Evolutionary conservation across 2,329 filamentous ascomycete species (phyloP).

Genomic region (Bipolaris oryzae): DNA sequence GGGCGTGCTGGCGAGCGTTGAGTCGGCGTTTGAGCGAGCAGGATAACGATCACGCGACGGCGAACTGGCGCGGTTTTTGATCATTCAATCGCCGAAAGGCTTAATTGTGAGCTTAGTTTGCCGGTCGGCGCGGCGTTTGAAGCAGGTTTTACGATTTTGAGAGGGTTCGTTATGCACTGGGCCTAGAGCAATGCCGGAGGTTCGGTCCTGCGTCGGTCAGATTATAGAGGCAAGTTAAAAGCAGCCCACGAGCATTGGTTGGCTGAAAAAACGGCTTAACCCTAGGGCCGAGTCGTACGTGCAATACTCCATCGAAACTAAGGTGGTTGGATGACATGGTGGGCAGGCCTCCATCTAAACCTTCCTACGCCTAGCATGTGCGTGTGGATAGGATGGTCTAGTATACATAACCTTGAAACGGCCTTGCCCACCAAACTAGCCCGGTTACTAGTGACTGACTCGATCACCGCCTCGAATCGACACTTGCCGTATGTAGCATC

Average conservation of each 20-base stretch:
- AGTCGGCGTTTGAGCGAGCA: neutral
- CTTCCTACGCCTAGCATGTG: no score
- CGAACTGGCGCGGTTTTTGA: neutral
- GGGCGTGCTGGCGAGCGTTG: neutral
- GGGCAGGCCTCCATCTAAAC: neutral
- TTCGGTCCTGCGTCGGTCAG: slow-evolving; percentile 4
- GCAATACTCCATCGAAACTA: neutral
- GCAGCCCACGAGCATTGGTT: neutral
- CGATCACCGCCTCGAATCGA: neutral
- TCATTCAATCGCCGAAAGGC: neutral
- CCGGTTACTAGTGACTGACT: neutral
- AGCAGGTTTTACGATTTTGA: neutral
- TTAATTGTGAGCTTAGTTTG: neutral
- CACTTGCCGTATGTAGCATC: neutral
- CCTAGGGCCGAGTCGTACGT: neutral
- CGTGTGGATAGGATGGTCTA: neutral
- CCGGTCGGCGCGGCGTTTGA: slow-evolving; percentile 4
- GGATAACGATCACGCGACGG: neutral
- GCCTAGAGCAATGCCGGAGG: neutral
- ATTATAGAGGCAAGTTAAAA: neutral
- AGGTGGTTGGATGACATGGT: neutral
- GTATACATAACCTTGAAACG: neutral
- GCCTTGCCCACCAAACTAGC: neutral
- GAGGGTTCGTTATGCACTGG: neutral
- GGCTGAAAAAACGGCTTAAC: neutral